Percentiles rank a stretch among this genome's conserved stretches.
These are phyloP conservation scores for Boletus sensibilis DNA, from an alignment of 768 basidiomycete genomes.

Conservation along the genomic window DNA sequence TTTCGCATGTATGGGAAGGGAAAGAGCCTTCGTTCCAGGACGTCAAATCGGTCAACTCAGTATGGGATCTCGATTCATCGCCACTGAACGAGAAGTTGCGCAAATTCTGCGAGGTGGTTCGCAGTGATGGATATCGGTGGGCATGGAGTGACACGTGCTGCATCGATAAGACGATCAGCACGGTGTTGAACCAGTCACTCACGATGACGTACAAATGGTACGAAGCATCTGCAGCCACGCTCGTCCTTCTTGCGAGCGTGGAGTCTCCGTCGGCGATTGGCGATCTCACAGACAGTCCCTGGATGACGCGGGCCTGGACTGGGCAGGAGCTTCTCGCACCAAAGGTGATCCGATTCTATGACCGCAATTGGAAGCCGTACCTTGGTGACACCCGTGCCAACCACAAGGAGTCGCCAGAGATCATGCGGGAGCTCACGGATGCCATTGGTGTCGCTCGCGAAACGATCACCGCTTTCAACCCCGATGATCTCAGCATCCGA, in stretches of 20 bases:
- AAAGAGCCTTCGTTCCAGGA: too few relatives aligned
- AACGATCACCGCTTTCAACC: conserved; percentile 3
- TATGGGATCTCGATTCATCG: too few relatives aligned
- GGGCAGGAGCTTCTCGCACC: conserved; percentile 15
- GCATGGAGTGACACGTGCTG: too few relatives aligned
- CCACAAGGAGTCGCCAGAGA: neutral
- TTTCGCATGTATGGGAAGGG: too few relatives aligned
- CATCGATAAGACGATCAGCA: too few relatives aligned
- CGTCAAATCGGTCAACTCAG: too few relatives aligned
- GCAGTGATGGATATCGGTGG: too few relatives aligned
- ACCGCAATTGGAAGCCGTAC: conserved; percentile 8
- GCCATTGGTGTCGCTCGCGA: conserved; percentile 1
- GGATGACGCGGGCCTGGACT: conserved; percentile 18
- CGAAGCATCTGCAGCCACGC: too few relatives aligned
- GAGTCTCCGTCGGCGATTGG: neutral
- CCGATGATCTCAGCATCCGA: conserved; percentile 2
- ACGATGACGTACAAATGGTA: too few relatives aligned
- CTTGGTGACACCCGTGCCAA: neutral
- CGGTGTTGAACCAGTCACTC: too few relatives aligned
- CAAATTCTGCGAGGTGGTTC: too few relatives aligned
- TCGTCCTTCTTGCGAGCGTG: neutral
- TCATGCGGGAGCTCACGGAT: conserved; percentile 7
- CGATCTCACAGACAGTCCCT: neutral
- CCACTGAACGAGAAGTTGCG: too few relatives aligned
- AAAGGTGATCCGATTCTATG: conserved; percentile 10